Evolutionary conservation across 805 yeast species (phyloP), one percentile per base, ranked within the genome.

Genomic region (Zygosaccharomyces pseudorouxii): DNA sequence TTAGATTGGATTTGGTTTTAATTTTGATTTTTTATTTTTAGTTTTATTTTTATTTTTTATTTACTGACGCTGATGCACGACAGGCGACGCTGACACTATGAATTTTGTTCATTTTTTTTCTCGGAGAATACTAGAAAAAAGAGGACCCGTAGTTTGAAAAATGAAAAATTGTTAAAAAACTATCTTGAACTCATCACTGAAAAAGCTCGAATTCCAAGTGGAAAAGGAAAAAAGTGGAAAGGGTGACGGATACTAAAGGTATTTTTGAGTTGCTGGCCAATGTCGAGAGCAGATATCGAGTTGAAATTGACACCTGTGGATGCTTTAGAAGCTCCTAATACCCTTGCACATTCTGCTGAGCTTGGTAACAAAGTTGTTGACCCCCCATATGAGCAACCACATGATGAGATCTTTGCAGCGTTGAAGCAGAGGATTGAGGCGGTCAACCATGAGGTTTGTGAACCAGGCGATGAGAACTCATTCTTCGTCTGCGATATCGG

Each of bases 401-500:
- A 69, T 48, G 51, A 49, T 29, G 49, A 64, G 48, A 69, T 79
- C 40, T 69, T 69, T 7, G 47, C 67, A 1, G 76, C 80, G 2
- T 59, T 80, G 47, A 50, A 63, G 27, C 48, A 60, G 9, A 75
- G 73, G 42, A 68, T 80, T 40, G 56, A 64, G 5, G 51, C 59
- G 2, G 71, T 84, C 52, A 80, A 84, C 62, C 72, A 71, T 48
- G 81, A 79, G 40, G 66, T 71, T 25, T 84, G 90, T 67, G 78
- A 70, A 30, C 79, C 92, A 5, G 93, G 87, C 45, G 89, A 80
- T 19, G 95, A 89, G 62, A 85, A 86, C 59, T 81, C 97, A 5
- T 92, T 92, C 62, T 92, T 84, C 60, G 87, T 92, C 38, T 86
- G 93, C 56, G 96, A 92, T 68, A 68, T 89, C 52, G 88, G 86